phyloP scores from a whole-genome alignment of 2,329 filamentous ascomycete species.

The Fusarium torulosum region DNA sequence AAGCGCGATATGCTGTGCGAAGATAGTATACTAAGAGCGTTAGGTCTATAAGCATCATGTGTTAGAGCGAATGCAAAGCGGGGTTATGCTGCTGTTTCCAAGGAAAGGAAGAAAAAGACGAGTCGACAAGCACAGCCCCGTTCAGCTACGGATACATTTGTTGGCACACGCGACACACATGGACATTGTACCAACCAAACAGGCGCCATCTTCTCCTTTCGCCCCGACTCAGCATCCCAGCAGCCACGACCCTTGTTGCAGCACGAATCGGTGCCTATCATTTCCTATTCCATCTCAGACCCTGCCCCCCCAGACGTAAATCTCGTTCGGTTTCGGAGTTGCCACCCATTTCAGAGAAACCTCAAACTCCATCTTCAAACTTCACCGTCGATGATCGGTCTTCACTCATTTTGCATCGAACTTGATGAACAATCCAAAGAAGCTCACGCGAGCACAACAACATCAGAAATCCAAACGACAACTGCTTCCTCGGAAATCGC shows the following conservation, averaged over 20 bases:
- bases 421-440: constrained; percentile 19
- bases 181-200: too few species aligned
- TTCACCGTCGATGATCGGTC: neutral
- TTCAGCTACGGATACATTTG: neutral
- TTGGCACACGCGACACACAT: neutral
- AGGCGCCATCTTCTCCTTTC: neutral
- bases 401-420: neutral
- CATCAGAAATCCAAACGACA: constrained; percentile 23
- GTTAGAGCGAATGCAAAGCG: neutral
- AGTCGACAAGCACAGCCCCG: constrained; percentile 1
- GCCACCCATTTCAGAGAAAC: neutral
- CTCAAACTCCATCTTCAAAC: neutral
- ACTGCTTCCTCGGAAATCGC: constrained; percentile 14
- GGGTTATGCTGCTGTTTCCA: neutral
- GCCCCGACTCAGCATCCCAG: neutral
- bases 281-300: neutral
- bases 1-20: neutral
- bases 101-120: neutral
- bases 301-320: neutral
- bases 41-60: neutral
- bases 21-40: neutral
- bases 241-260: neutral
- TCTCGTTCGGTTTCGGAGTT: neutral
- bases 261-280: neutral
- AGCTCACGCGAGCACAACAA: constrained; percentile 12